Conservation (phyloP, 2,329 filamentous ascomycete species). For the Trichophyton verrucosum region DNA sequence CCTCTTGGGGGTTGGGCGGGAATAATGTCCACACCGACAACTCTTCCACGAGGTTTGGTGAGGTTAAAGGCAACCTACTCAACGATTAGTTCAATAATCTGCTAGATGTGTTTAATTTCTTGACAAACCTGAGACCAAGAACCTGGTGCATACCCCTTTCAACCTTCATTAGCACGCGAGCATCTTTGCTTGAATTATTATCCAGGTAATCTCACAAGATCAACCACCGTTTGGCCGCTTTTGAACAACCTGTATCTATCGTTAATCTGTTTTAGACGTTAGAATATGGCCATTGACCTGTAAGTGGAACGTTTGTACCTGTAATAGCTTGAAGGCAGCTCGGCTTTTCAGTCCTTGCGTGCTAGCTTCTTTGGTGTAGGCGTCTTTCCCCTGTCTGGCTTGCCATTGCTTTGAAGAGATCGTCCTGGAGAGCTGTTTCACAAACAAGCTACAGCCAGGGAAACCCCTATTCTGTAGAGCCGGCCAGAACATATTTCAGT, state of each 20-base stretch:
- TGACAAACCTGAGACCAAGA: constrained; percentile 45
- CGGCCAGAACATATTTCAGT: not conserved
- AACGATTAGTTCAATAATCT: not conserved
- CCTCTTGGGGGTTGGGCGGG: constrained; percentile 82
- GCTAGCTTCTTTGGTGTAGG: constrained; percentile 60
- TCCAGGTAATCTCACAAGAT: constrained; percentile 49
- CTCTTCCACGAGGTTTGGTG: constrained; percentile 61
- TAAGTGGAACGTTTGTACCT: constrained; percentile 41
- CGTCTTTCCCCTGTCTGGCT: constrained; percentile 60
- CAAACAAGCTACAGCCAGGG: not conserved
- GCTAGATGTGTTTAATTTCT: not conserved
- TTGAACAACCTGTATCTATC: constrained; percentile 67
- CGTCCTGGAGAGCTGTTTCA: not conserved
- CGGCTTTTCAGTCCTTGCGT: constrained; percentile 74
- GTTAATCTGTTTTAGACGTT: constrained; percentile 52
- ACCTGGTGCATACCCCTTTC: constrained; percentile 41
- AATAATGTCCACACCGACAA: constrained; percentile 88
- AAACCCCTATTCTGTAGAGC: not conserved
- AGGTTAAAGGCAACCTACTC: constrained; percentile 64
- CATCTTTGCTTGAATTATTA: not conserved
- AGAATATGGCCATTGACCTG: not conserved
- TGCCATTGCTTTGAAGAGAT: constrained; percentile 69
- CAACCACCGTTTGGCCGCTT: constrained; percentile 71
- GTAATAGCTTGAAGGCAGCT: constrained; percentile 83
- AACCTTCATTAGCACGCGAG: constrained; percentile 4